Evolutionary conservation across 1,139 yeast genomes (phyloP), one percentile per base, ranked within the genome.

Genomic region (Candida pseudoviswanathii): DNA sequence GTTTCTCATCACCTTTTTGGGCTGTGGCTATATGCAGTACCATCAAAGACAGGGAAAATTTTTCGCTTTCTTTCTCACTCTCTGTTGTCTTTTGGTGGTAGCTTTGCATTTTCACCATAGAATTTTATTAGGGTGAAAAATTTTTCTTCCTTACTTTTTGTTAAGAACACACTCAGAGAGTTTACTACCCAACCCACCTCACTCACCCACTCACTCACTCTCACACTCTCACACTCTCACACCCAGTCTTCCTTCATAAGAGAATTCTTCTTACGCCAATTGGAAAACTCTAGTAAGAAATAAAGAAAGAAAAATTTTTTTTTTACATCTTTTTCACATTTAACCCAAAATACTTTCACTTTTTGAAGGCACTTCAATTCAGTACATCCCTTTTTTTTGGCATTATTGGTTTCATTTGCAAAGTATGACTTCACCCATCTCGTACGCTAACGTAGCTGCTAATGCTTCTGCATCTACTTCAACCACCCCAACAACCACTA

Each of bases 391-490:
- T 16, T 34, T 34, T 34, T n/a, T 16, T 42, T 30, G n/a, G 27
- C 36, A 38, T 16, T 16, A 25, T 32, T 39, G 25, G 3, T 7
- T 30, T 21, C 30, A 29, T 24, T 27, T 32, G 27, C 42, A 21
- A 10, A 48, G 44, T 11, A 55, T 50, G 56, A 47, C 56, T 47
- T 42, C 53, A 16, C 48, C 56, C 7, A 51, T 55, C 26, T 55
- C 58, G 27, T 75, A 75, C 58, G 79, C 79, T 53, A 72, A 73
- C 52, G 67, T 70, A 45, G 80, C 77, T 53, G 77, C 77, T 52
- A 66, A 63, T 50, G 75, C 52, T 10, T 42, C 50, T 27, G 22
- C 44, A 32, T 26, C 40, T 21, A 11, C 46, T 33, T 42, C 42
- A 25, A 10, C 49, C n/a, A 43, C 51, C 29, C 53, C 55, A 8